Evolutionary conservation across 345 rosid genomes (phyloP), one percentile per base, ranked within the genome.

Genomic region (Hypericum androsaemum): DNA sequence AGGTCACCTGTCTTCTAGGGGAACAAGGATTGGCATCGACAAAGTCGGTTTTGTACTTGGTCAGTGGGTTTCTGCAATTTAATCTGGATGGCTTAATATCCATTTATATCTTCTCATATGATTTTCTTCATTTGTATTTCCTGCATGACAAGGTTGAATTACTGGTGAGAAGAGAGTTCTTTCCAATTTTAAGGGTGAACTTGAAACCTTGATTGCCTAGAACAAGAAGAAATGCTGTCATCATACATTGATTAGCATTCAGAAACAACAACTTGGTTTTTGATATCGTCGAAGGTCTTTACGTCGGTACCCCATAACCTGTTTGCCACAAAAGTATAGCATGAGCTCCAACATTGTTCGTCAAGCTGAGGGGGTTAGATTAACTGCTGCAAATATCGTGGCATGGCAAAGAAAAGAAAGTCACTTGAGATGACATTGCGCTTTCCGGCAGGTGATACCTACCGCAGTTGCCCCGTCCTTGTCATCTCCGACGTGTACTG

Each of bases 241-340:
- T 22, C 4, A 22, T 4, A 22, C 32, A 22, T 1, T 22, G 32
- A 22, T 22, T 22, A 22, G 32, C 32, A 22, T 22, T 22, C 32
- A 4, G 32, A 22, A 22, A 22, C 32, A 51, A 89, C 58, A 50
- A 89, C 58, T 17, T 72, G 80, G 39, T 64, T 71, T 60, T 62
- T 66, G 51, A 89, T 65, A 38, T 83, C 97, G 2, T 74, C 57
- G 58, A 89, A 89, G 42, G 86, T 69, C 65, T 63, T 65, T 45
- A 83, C 86, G 54, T 89, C 94, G 57, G 22, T 63, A 32, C 94
- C 84, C 97, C 95, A 83, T 54, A 86, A 63, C 97, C 95, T 86
- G 83, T 46, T 47, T 14, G 55, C 10, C 6, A 35, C 42, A 43
- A 51, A n/a, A 17, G 15, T 1, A 0, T n/a, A 13, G 6, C 14